These are phyloP conservation scores for Apiospora sp. DNA, from an alignment of 2,329 filamentous ascomycete genomes.

Conservation along the genomic window DNA sequence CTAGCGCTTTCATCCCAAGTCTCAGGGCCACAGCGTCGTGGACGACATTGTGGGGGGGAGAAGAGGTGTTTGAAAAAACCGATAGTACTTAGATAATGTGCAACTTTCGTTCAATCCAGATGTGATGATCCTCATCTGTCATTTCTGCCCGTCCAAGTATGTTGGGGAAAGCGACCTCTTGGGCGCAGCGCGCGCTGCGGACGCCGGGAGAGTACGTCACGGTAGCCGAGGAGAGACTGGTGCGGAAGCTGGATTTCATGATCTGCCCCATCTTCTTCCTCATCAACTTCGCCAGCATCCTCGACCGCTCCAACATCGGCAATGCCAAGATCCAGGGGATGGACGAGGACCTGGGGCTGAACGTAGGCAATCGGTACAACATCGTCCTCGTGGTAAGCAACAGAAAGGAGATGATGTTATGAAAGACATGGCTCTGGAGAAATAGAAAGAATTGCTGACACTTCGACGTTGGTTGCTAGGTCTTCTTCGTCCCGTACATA, in stretches of 20 bases:
- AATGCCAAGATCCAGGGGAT: conserved; percentile 44
- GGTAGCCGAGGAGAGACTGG: conserved; percentile 44
- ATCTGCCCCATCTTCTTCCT: conserved; percentile 51
- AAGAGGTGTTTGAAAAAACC: background rate
- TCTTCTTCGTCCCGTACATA: conserved; percentile 44
- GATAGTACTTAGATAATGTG: background rate
- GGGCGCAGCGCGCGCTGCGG: background rate
- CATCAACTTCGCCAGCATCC: conserved; percentile 39
- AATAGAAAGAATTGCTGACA: too few species aligned
- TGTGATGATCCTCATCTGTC: background rate
- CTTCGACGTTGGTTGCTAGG: background rate
- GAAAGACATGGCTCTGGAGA: too few species aligned
- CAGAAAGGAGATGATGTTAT: too few species aligned
- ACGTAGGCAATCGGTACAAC: conserved; percentile 39
- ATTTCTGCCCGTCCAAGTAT: background rate
- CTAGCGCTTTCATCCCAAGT: background rate
- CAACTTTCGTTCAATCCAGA: background rate
- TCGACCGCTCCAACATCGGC: conserved; percentile 42
- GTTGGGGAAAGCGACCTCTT: conserved; percentile 4
- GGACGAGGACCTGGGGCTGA: conserved; percentile 41
- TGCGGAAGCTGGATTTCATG: conserved; percentile 51
- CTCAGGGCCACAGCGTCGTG: background rate
- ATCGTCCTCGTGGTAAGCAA: conserved; percentile 25
- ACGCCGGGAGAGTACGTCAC: background rate
- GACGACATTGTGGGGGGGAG: background rate